A percentile compares a stretch with the other conserved stretches of the same genome.
Evolutionary conservation across 257 asterid genomes (phyloP).

Genomic region (Solanum sejunctum): DNA sequence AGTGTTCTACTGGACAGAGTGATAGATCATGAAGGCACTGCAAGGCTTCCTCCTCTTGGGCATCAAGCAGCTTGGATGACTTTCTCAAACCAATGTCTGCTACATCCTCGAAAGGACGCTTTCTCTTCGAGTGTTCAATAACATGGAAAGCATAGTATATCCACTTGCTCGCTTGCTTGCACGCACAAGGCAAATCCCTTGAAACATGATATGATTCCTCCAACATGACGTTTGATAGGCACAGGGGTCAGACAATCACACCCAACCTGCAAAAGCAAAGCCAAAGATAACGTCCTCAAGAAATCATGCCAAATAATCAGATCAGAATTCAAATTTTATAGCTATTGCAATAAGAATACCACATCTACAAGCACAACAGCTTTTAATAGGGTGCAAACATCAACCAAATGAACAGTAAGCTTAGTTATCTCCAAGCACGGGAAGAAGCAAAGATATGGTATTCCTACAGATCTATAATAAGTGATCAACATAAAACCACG

Average conservation of each 20-base stretch:
- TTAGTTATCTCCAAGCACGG: neutral
- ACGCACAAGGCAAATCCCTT: conserved; percentile 29
- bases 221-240: conserved; percentile 27
- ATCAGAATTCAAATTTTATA: neutral
- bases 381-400: neutral
- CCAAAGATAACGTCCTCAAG: neutral
- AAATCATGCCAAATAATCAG: neutral
- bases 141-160: conserved; percentile 22
- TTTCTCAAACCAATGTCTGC: conserved; percentile 19
- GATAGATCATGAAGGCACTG: conserved; percentile 27
- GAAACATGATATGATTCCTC: conserved; percentile 49
- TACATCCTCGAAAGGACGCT: conserved; percentile 35
- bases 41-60: neutral
- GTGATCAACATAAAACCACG: neutral
- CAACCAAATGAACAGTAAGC: neutral
- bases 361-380: neutral
- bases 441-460: neutral
- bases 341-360: neutral
- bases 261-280: neutral
- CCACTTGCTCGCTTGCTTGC: conserved; percentile 39
- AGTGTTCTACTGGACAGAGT: neutral
- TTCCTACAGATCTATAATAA: neutral
- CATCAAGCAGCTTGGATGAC: conserved; percentile 16
- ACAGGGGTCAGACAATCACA: neutral
- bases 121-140: conserved; percentile 25